Evolutionary conservation across 2,329 filamentous ascomycete genomes (phyloP).

Genomic region (Hirsutella minnesotensis): DNA sequence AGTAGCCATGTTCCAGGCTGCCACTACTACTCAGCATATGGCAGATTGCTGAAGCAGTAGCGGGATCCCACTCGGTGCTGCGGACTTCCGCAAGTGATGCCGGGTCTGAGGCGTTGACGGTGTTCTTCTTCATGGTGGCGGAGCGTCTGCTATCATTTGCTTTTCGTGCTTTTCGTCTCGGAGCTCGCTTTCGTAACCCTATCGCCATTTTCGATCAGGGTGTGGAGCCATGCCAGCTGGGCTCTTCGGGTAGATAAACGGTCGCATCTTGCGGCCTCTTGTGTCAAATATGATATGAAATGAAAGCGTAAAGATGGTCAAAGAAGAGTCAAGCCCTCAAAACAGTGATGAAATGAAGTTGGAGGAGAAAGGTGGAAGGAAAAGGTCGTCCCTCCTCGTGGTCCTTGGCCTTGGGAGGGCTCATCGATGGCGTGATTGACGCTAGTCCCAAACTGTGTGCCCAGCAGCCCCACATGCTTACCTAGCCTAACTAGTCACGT

Average conservation of each 20-base stretch:
- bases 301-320: slow-evolving; percentile 7
- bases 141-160: neutral
- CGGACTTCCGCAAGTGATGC: neutral
- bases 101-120: neutral
- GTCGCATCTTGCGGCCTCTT: too few species aligned
- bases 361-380: slow-evolving; percentile 6
- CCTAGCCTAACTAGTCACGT: slow-evolving; percentile 1
- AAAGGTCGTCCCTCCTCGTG: slow-evolving; percentile 9
- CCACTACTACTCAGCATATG: slow-evolving; percentile 58
- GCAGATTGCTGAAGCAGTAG: slow-evolving; percentile 31
- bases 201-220: neutral
- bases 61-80: neutral
- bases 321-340: slow-evolving; percentile 1
- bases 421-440: slow-evolving; percentile 20
- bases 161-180: neutral
- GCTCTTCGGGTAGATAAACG: neutral
- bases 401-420: slow-evolving; percentile 9
- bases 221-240: neutral
- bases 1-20: slow-evolving; percentile 59
- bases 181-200: neutral
- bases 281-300: slow-evolving; percentile 7
- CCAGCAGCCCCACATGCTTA: neutral
- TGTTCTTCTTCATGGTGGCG: neutral
- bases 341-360: slow-evolving; percentile 9
- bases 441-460: slow-evolving; percentile 13